phyloP scores from a whole-genome alignment of 2,329 filamentous ascomycete species.

The Saccharata proteae region DNA sequence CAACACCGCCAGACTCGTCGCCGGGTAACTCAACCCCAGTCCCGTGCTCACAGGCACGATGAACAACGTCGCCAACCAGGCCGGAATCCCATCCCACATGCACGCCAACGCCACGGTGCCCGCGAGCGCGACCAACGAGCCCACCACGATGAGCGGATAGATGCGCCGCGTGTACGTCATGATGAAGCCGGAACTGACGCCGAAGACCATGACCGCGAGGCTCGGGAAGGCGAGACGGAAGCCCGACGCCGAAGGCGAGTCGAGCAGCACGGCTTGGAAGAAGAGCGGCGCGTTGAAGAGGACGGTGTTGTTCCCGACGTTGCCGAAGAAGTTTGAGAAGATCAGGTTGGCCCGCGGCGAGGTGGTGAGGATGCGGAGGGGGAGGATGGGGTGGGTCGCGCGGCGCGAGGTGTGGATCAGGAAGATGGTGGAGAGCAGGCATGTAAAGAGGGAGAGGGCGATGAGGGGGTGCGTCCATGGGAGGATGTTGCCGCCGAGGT shows the following conservation, averaged over 20 bases:
- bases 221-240: constrained; percentile 57
- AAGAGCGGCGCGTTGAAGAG: constrained; percentile 63
- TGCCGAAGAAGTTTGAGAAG: constrained; percentile 40
- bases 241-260: constrained; percentile 58
- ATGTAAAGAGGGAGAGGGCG: constrained; percentile 32
- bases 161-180: constrained; percentile 32
- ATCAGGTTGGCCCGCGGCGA: constrained; percentile 37
- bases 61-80: constrained; percentile 29
- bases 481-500: constrained; percentile 41
- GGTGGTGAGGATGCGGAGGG: constrained; percentile 34
- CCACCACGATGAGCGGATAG: constrained; percentile 29
- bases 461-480: constrained; percentile 40
- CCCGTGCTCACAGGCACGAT: constrained; percentile 28
- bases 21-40: constrained; percentile 31
- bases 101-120: constrained; percentile 23
- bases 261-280: constrained; percentile 39
- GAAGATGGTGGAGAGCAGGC: constrained; percentile 26
- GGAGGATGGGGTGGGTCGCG: constrained; percentile 35
- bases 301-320: constrained; percentile 41
- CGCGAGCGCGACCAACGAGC: constrained; percentile 24
- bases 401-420: constrained; percentile 29
- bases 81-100: constrained; percentile 27
- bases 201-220: constrained; percentile 32
- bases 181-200: constrained; percentile 29
- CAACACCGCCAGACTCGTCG: constrained; percentile 28